Conservation (phyloP, 495 filamentous ascomycete genomes). For the Polyplosphaeria fusca region DNA sequence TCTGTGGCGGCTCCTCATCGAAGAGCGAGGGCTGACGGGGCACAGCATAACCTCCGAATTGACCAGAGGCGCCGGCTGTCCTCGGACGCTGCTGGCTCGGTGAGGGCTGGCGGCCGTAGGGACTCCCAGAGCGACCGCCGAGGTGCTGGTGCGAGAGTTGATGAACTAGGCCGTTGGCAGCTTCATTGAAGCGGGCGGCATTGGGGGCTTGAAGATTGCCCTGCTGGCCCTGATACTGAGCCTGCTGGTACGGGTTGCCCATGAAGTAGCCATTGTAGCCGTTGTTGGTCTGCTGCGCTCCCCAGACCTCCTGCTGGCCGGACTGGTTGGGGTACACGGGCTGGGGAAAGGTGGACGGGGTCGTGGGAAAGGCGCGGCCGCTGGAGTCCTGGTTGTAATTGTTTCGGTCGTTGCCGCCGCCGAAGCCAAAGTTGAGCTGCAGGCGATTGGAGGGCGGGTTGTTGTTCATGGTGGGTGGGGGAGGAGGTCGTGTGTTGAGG, state of each 20-base stretch:
- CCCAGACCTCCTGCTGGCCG: slow-evolving; percentile 51
- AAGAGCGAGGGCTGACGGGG: slow-evolving; percentile 42
- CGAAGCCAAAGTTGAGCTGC: slow-evolving; percentile 46
- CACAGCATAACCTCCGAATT: slow-evolving; percentile 64
- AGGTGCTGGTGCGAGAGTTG: slow-evolving; percentile 98
- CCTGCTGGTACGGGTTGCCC: slow-evolving; percentile 57
- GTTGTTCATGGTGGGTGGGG: slow-evolving; percentile 25
- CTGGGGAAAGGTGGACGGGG: slow-evolving; percentile 93
- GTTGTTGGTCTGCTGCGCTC: slow-evolving; percentile 46
- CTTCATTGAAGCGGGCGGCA: slow-evolving; percentile 53
- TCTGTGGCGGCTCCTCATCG: slow-evolving; percentile 43
- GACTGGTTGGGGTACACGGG: slow-evolving; percentile 65
- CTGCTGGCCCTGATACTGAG: slow-evolving; percentile 58
- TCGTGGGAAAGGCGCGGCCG: slow-evolving; percentile 84
- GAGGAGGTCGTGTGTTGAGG: not conserved
- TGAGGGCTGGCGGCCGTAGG: slow-evolving; percentile 68
- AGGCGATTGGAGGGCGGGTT: slow-evolving; percentile 39
- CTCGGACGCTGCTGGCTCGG: slow-evolving; percentile 67
- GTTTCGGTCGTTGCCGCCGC: slow-evolving; percentile 33
- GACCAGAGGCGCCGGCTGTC: slow-evolving; percentile 65
- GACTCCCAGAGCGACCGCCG: slow-evolving; percentile 56
- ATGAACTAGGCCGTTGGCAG: slow-evolving; percentile 78
- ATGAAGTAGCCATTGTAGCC: slow-evolving; percentile 63
- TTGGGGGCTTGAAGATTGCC: slow-evolving; percentile 51
- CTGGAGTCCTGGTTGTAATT: slow-evolving; percentile 36